Evolutionary conservation across 345 rosid species (phyloP).

Genomic region (Limnanthes douglasii): DNA sequence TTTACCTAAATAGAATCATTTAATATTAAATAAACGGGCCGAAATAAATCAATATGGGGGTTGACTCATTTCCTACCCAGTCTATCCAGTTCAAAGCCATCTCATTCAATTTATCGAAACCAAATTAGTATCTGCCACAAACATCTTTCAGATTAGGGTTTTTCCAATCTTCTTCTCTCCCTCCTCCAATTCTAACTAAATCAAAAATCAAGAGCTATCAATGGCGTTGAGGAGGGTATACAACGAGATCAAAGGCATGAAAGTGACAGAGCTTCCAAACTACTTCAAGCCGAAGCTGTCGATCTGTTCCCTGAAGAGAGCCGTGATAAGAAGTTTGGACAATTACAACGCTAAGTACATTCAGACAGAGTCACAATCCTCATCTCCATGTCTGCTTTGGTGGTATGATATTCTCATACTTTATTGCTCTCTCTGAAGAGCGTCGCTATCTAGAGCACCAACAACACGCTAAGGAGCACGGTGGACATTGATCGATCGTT

Average conservation of each 20-base stretch:
- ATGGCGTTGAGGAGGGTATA: constrained; percentile 63
- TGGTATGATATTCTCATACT: constrained; percentile 72
- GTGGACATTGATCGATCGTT: too few species aligned
- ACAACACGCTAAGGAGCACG: constrained; percentile 69
- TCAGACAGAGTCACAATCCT: constrained; percentile 61
- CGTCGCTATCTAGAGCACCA: constrained; percentile 91
- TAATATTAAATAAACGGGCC: too few species aligned
- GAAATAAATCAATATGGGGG: too few species aligned
- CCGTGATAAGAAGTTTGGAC: constrained; percentile 42
- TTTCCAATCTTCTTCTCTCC: constrained; percentile 5
- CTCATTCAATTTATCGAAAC: too few species aligned
- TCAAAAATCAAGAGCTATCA: too few species aligned
- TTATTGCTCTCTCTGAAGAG: constrained; percentile 78
- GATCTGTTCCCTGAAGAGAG: constrained; percentile 22
- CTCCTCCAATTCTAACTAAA: constrained; percentile 9
- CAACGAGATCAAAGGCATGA: constrained; percentile 67
- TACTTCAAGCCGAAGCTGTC: constrained; percentile 73
- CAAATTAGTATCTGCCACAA: too few species aligned
- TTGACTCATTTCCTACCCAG: too few species aligned
- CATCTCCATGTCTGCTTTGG: constrained; percentile 59
- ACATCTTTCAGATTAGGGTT: constrained; percentile 3
- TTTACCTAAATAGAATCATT: too few species aligned
- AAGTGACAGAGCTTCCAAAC: constrained; percentile 56
- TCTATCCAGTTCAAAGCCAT: too few species aligned
- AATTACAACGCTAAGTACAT: constrained; percentile 76